A percentile compares a stretch with the other conserved stretches of the same genome.
Evolutionary conservation across 2,329 filamentous ascomycete species (phyloP).

Genomic region (Apiospora marii): DNA sequence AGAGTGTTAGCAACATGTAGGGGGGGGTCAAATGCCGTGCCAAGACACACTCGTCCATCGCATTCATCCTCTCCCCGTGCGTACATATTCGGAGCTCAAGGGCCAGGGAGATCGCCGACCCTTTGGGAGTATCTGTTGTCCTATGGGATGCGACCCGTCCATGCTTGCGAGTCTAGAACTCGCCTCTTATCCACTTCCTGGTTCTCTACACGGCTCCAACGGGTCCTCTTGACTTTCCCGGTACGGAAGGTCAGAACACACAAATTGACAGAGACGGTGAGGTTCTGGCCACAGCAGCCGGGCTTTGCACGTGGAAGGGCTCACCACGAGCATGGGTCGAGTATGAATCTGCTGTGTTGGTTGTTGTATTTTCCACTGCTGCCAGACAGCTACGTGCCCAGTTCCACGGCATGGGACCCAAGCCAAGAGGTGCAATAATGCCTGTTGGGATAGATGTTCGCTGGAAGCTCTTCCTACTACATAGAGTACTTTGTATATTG

Average conservation of each 20-base stretch:
- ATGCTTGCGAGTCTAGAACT: conserved; percentile 5
- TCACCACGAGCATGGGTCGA: not conserved
- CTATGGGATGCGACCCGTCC: not conserved
- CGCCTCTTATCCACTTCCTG: not conserved
- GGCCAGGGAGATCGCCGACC: not conserved
- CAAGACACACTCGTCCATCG: not conserved
- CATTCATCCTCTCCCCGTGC: not conserved
- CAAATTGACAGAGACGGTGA: conserved; percentile 4
- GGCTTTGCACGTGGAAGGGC: not conserved
- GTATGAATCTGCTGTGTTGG: not conserved
- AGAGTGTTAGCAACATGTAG: not conserved
- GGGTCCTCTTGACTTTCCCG: not conserved
- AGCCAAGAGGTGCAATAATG: not conserved
- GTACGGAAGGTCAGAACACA: not conserved
- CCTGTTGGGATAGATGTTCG: not conserved
- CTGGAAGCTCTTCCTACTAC: not conserved
- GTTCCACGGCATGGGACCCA: conserved; percentile 5
- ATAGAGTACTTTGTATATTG: not conserved
- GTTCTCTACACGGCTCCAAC: not conserved
- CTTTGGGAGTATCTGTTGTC: not conserved
- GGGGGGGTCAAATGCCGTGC: not conserved
- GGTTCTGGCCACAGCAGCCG: conserved; percentile 3
- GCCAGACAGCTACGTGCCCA: not conserved
- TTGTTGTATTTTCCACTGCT: not conserved
- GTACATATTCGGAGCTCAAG: not conserved